Base-by-base conservation (phyloP, 371 early-diverging fungal species). In the Rhizopus stolonifer region DNA sequence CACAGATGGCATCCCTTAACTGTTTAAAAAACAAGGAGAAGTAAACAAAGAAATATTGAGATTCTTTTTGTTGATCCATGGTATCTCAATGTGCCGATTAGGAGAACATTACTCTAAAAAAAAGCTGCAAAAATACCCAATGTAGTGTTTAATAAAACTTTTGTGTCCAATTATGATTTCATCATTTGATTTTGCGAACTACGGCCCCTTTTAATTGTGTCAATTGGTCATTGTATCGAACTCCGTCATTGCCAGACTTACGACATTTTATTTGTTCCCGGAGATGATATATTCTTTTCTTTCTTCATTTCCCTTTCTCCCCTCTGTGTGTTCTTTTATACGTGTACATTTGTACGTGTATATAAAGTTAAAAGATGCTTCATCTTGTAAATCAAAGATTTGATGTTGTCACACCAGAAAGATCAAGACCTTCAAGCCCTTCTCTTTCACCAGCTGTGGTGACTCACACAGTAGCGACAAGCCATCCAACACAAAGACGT, bases 371-470 rank as follows among this genome's bases (percentile, higher is more conserved):
- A 40, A 13, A 14, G 24, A 73, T 69, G 70, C 51, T 59, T 26
- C 57, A 69, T 32, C 60, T 70, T 51, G 65, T 72, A 19, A 68
- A 58, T 47, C 77, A 72, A 52, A 48, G 69, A 17, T 72, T 69
- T 53, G 73, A 70, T 59, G 49, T 72, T 29, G 64, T 77, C 11
- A 74, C 74, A 11, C 77, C 77, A 23, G 77, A 76, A 4, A 58
- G 70, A 39, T 72, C 72, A 14, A 54, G 64, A n/a, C 72, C 77
- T 24, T 66, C 70, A 17, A 70, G 70, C 44, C 77, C 77, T 15
- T 65, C 72, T 17, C 42, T 74, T 1, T 67, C 74, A n/a, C 69
- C 71, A 36, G 74, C 74, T 1, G 66, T 65, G 6, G 69, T 74
- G 38, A 74, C 70, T 34, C 74, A 65, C 42, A 68, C 67, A 29